A percentile compares a stretch with the other conserved stretches of the same genome.
Evolutionary conservation across 768 basidiomycete genomes (phyloP).

Genomic region (Trametes meyenii): DNA sequence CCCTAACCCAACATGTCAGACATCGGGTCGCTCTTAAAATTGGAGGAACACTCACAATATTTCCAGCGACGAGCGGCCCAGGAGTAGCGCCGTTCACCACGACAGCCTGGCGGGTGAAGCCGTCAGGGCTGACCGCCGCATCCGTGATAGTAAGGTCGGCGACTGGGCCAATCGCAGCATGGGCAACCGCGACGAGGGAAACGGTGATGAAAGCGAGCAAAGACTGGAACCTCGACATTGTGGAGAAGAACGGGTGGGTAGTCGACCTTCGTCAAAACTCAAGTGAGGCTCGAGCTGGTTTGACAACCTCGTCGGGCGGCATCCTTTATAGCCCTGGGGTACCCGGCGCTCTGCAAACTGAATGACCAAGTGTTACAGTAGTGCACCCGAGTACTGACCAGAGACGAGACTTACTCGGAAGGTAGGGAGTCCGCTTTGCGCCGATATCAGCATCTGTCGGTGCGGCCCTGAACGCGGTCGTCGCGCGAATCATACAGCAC

Average conservation of each 20-base stretch:
- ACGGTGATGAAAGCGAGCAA: conserved; percentile 14
- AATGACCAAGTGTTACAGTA: not conserved
- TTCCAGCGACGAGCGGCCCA: conserved; percentile 23
- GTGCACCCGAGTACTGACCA: not conserved
- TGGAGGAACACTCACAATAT: conserved; percentile 12
- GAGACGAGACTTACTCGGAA: not conserved
- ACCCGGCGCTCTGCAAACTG: conserved; percentile 1
- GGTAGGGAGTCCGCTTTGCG: not conserved
- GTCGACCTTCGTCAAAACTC: not conserved
- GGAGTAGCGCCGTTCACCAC: conserved; percentile 24
- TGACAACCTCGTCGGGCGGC: not conserved
- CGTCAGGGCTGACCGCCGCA: conserved; percentile 33
- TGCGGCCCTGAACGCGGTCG: conserved; percentile 16
- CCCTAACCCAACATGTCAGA: conserved; percentile 7
- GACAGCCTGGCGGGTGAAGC: conserved; percentile 27
- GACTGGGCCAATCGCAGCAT: conserved; percentile 21
- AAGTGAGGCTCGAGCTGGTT: conserved; percentile 9
- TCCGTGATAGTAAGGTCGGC: conserved; percentile 24
- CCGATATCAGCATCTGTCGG: conserved; percentile 4
- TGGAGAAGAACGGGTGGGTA: not conserved
- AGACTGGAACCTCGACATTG: conserved; percentile 20
- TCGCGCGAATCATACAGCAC: conserved; percentile 8
- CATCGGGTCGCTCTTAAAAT: not conserved
- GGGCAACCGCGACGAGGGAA: not conserved
- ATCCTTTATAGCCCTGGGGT: conserved; percentile 10